These are phyloP conservation scores for Trichoderma sp. DNA, from an alignment of 2,329 filamentous ascomycete species.

Conservation along the genomic window DNA sequence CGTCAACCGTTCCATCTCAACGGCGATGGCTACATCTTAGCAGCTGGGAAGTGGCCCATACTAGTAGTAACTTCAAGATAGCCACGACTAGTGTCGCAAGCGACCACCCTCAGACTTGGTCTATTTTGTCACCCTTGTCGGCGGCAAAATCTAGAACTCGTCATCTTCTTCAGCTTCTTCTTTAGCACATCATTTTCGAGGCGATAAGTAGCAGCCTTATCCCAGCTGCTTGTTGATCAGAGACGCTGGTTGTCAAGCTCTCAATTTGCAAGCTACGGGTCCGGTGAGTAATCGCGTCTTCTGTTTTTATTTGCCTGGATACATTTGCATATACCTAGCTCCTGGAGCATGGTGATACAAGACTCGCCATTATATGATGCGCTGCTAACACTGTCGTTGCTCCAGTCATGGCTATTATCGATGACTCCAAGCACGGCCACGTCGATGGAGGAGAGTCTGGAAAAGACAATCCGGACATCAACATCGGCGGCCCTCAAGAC, in stretches of 20 bases:
- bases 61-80: too few relatives aligned
- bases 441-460: constrained; percentile 17
- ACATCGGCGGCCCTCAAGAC: background rate
- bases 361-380: too few relatives aligned
- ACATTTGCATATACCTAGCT: background rate
- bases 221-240: background rate
- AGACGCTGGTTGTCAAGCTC: background rate
- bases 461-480: background rate
- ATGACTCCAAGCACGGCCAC: background rate
- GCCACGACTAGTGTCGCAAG: constrained; percentile 4
- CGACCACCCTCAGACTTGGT: background rate
- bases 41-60: background rate
- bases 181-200: background rate
- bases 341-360: background rate
- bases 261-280: background rate
- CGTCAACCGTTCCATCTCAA: background rate
- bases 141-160: constrained; percentile 10
- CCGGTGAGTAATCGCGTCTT: background rate
- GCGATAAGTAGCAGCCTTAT: background rate
- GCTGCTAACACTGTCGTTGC: background rate
- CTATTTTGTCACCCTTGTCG: constrained; percentile 9
- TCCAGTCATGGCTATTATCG: constrained; percentile 3
- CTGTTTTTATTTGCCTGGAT: background rate
- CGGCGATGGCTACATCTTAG: background rate
- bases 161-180: background rate